Evolutionary conservation across 179 eudicot species (phyloP), one percentile per base, ranked within the genome.

Genomic region (Amaranthus tricolor): DNA sequence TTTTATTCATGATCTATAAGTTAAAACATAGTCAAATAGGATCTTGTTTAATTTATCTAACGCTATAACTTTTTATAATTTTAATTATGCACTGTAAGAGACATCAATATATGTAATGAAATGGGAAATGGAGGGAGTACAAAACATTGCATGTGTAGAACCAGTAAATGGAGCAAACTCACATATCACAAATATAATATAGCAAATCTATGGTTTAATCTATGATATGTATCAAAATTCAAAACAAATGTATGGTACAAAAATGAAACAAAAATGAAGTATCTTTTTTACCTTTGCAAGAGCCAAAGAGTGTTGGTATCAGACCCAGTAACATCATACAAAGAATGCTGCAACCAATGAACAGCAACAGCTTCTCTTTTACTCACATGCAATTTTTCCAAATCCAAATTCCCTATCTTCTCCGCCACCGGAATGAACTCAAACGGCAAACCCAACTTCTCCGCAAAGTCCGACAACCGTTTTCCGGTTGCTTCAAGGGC

Each of bases 281-380:
- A 47, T 63, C 1, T n/a, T 9, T 19, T 68, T 31, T 86, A 94
- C 98, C 97, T 90, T 76, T 93, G 97, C 76, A 94, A 74, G 51
- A 94, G 90, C 80, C 82, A 82, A 20, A 94, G 91, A 5, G 98
- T 87, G 73, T 90, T 85, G 55, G 91, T 57, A 76, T 94, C 97
- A 10, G 97, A 92, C 6, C 90, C 98, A 52, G 97, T 94, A 67
- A 94, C 98, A 68, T 92, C 98, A 64, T 94, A 94, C 45, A 94
- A 81, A 5, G 97, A 94, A 83, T 94, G 98, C 72, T 90, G 98
- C 82, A 94, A 66, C 97, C 97, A 94, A 71, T 94, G 98, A 40
- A 94, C 92, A 9, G 98, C 98, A 19, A 94, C 91, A n/a, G 97
- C 98, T 74, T 94, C 98, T 70, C 88, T 87, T 75, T 88, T 89